phyloP scores from a whole-genome alignment of 192 early-diverging fungal species.

The Lobosporangium transversale region DNA sequence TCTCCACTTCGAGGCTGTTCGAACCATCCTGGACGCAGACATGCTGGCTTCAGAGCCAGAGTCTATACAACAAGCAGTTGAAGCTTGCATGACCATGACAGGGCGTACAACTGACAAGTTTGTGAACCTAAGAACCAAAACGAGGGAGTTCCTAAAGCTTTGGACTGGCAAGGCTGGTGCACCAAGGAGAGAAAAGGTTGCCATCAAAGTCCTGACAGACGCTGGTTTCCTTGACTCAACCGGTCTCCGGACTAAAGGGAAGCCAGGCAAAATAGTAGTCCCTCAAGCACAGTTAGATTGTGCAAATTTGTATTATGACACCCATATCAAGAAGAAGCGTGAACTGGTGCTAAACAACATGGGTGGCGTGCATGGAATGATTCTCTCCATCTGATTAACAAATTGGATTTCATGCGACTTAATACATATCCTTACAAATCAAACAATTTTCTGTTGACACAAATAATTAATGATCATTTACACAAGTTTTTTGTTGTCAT shows the following conservation, averaged over 20 bases:
- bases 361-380: conserved; percentile 8
- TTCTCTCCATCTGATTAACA: conserved; percentile 14
- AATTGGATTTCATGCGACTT: too few species aligned
- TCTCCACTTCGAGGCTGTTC: conserved; percentile 38
- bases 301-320: conserved; percentile 41
- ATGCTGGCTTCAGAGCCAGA: conserved; percentile 41
- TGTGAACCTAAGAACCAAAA: conserved; percentile 49
- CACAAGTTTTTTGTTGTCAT: too few species aligned
- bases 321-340: conserved; percentile 36
- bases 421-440: too few species aligned
- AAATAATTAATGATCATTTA: too few species aligned
- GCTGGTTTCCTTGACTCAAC: conserved; percentile 32
- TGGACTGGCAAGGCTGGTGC: conserved; percentile 39
- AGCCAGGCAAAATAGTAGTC: too few species aligned
- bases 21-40: conserved; percentile 27
- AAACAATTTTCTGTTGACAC: too few species aligned
- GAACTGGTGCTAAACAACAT: conserved; percentile 22
- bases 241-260: conserved; percentile 22
- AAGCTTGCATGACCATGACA: conserved; percentile 51
- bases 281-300: conserved; percentile 24
- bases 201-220: conserved; percentile 25
- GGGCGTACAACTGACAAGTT: conserved; percentile 48
- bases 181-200: conserved; percentile 38
- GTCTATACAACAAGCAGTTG: conserved; percentile 43
- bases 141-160: conserved; percentile 40